These are phyloP conservation scores for Colletotrichum costaricense DNA, from an alignment of 2,329 filamentous ascomycete genomes.

Conservation along the genomic window DNA sequence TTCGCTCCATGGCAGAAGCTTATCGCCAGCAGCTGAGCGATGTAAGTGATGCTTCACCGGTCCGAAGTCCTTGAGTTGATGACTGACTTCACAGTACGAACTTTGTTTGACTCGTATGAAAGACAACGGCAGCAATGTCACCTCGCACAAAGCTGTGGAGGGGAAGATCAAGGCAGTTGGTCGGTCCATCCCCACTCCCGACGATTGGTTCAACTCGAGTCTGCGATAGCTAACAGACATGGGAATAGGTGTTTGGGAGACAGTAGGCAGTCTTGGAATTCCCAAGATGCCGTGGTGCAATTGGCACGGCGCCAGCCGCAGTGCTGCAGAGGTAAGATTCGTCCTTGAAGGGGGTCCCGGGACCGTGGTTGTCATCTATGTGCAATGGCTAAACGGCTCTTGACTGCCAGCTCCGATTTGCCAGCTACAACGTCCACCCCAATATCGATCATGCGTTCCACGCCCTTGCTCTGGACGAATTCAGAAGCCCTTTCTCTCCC, in stretches of 20 bases:
- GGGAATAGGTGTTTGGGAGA: conserved; percentile 47
- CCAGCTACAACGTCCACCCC: conserved; percentile 37
- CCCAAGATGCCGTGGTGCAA: conserved; percentile 32
- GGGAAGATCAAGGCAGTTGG: conserved; percentile 15
- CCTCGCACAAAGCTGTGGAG: neutral
- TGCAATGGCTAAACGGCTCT: neutral
- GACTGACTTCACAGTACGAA: neutral
- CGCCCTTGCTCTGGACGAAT: conserved; percentile 65
- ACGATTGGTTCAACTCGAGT: too few relatives aligned
- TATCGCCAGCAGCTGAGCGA: conserved; percentile 19
- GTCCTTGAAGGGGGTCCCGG: too few relatives aligned
- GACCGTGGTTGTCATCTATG: too few relatives aligned
- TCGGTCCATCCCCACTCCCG: too few relatives aligned
- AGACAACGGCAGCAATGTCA: neutral
- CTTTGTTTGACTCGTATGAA: conserved; percentile 12
- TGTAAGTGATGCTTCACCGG: neutral
- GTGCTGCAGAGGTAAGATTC: conserved; percentile 19
- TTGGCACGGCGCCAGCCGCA: conserved; percentile 2
- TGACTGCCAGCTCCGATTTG: conserved; percentile 26
- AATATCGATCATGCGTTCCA: conserved; percentile 66
- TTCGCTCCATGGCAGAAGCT: conserved; percentile 4
- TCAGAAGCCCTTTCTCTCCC: conserved; percentile 47
- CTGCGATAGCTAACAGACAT: too few relatives aligned
- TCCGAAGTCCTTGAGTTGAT: too few relatives aligned
- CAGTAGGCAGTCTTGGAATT: conserved; percentile 56